Percentiles rank a stretch among this genome's conserved stretches.
These are phyloP conservation scores for Oryza nivara DNA, from an alignment of 176 grass and related monocot genomes.

Conservation along the genomic window DNA sequence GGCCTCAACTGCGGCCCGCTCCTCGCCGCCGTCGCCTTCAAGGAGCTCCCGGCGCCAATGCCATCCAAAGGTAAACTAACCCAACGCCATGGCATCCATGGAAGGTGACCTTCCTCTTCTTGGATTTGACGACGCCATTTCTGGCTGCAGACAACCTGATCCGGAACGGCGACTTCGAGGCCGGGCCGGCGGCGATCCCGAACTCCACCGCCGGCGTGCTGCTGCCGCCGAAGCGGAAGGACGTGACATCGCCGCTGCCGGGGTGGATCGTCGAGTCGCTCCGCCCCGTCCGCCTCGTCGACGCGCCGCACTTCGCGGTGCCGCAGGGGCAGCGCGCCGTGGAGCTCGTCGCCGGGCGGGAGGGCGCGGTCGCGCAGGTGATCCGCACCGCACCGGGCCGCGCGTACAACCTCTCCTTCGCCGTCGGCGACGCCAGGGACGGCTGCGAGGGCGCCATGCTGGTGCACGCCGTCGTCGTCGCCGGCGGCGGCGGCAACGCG, in stretches of 20 bases:
- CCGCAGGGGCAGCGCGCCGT: constrained; percentile 47
- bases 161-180: constrained; percentile 47
- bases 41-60: constrained; percentile 57
- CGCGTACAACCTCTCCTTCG: constrained; percentile 59
- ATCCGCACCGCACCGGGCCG: constrained; percentile 47
- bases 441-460: constrained; percentile 60
- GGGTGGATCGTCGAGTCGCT: constrained; percentile 76
- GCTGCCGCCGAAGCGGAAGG: constrained; percentile 50
- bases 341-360: constrained; percentile 63
- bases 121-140: background rate
- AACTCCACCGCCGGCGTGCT: constrained; percentile 56
- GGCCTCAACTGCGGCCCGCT: constrained; percentile 49
- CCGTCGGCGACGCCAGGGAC: constrained; percentile 55
- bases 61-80: constrained; percentile 48
- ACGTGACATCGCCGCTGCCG: constrained; percentile 57
- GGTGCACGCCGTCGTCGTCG: constrained; percentile 48
- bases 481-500: constrained; percentile 28
- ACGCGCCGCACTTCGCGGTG: constrained; percentile 50
- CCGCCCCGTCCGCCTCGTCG: constrained; percentile 56
- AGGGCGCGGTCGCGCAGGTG: constrained; percentile 66
- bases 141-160: constrained; percentile 42
- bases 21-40: constrained; percentile 61
- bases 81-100: background rate
- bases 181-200: constrained; percentile 45
- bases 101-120: background rate